phyloP scores from a whole-genome alignment of 2,329 filamentous ascomycete species.

The Sarocladium brachiariae region DNA sequence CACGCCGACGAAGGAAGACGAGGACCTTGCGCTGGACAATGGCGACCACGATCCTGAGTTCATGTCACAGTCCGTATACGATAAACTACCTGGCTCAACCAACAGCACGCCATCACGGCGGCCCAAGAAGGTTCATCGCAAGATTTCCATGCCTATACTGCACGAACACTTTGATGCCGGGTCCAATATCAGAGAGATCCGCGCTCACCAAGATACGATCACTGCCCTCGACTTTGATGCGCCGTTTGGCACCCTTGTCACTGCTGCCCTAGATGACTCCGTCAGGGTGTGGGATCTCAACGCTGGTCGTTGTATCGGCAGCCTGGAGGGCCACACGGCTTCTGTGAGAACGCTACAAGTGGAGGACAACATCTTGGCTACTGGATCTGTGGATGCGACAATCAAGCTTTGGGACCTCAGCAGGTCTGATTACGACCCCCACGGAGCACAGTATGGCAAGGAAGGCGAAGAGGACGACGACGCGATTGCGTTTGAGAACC shows the following conservation, averaged over 20 bases:
- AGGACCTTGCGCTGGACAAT: conserved; percentile 44
- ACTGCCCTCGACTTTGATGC: conserved; percentile 93
- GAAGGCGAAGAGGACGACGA: conserved; percentile 53
- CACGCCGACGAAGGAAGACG: conserved; percentile 45
- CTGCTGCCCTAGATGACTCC: conserved; percentile 85
- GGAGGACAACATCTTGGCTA: conserved; percentile 91
- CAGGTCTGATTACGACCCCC: conserved; percentile 75
- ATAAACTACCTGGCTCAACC: conserved; percentile 66
- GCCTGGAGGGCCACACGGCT: conserved; percentile 88
- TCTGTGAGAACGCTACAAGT: conserved; percentile 90
- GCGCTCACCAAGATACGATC: conserved; percentile 80
- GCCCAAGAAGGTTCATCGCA: conserved; percentile 49
- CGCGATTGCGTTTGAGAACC: conserved; percentile 66
- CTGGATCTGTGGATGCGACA: conserved; percentile 89
- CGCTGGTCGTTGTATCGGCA: conserved; percentile 82
- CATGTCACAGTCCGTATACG: conserved; percentile 97
- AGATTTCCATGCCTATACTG: conserved; percentile 86
- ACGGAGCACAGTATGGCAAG: conserved; percentile 53
- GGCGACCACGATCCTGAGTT: conserved; percentile 53
- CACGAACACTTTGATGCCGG: conserved; percentile 94
- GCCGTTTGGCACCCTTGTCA: conserved; percentile 94
- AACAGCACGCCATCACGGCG: conserved; percentile 41
- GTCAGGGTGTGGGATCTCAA: conserved; percentile 96
- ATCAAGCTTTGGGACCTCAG: conserved; percentile 94
- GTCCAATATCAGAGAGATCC: conserved; percentile 78